Evolutionary conservation across 1,284 basidiomycete genomes (phyloP).

Genomic region (Austroboletus olivaceoglutinosus): DNA sequence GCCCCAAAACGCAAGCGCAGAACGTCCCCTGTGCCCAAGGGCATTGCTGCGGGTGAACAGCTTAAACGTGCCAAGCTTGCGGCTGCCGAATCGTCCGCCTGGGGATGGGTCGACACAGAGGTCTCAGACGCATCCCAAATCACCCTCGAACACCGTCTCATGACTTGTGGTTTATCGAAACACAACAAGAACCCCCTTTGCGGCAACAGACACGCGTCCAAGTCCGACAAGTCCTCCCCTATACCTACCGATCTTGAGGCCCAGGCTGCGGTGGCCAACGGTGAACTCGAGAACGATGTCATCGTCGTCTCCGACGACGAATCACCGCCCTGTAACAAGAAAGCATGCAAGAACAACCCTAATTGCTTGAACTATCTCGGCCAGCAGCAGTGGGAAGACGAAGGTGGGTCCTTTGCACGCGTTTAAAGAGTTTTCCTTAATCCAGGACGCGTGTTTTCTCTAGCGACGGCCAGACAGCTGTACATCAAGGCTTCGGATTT

Average conservation of each 20-base stretch:
- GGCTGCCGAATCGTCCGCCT: conserved; percentile 48
- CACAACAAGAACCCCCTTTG: conserved; percentile 51
- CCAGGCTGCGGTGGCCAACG: conserved; percentile 22
- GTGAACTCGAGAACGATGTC: conserved; percentile 56
- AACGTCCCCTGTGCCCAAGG: conserved; percentile 46
- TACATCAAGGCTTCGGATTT: conserved; percentile 56
- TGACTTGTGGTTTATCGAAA: conserved; percentile 64
- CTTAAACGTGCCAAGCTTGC: conserved; percentile 57
- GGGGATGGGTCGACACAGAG: conserved; percentile 78
- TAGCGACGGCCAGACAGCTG: conserved; percentile 51
- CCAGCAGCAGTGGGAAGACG: conserved; percentile 72
- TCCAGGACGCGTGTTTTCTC: conserved; percentile 11
- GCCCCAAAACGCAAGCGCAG: conserved; percentile 62
- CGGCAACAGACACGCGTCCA: conserved; percentile 48
- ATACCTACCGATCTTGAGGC: neutral
- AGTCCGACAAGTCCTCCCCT: conserved; percentile 13
- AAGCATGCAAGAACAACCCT: conserved; percentile 69
- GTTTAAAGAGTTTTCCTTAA: conserved; percentile 9
- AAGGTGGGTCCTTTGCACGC: conserved; percentile 43
- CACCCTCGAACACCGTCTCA: conserved; percentile 58
- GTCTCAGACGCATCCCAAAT: conserved; percentile 56
- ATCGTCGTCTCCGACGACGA: conserved; percentile 72
- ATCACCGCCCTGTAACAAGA: conserved; percentile 54
- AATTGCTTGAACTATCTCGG: conserved; percentile 85
- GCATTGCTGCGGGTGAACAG: conserved; percentile 56